These are phyloP conservation scores for Moniliella sp. DNA, from an alignment of 1,284 basidiomycete species.

Conservation along the genomic window DNA sequence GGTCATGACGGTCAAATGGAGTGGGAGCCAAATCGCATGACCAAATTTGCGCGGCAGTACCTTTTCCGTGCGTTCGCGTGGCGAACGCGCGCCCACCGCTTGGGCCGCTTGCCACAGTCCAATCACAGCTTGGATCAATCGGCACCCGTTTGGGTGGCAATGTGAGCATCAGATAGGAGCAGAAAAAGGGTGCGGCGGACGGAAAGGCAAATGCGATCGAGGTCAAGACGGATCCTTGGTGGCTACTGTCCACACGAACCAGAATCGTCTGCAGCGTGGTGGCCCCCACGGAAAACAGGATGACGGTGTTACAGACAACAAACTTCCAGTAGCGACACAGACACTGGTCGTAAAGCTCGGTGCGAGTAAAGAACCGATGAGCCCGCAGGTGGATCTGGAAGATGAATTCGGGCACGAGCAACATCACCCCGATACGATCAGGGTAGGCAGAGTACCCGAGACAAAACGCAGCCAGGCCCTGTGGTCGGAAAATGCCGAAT, in stretches of 20 bases:
- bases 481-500: constrained; percentile 40
- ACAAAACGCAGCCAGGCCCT: constrained; percentile 20
- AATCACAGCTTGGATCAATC: constrained; percentile 31
- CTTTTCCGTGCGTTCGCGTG: constrained; percentile 53
- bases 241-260: constrained; percentile 7
- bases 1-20: constrained; percentile 56
- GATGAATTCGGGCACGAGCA: constrained; percentile 48
- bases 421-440: constrained; percentile 39
- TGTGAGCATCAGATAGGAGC: constrained; percentile 35
- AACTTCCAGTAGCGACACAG: constrained; percentile 70
- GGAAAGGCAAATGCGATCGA: constrained; percentile 52
- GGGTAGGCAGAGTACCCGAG: constrained; percentile 45
- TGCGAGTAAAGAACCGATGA: constrained; percentile 61
- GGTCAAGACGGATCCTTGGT: constrained; percentile 31
- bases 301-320: constrained; percentile 42
- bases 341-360: constrained; percentile 62
- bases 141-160: constrained; percentile 25
- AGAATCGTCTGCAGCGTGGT: constrained; percentile 41
- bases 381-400: constrained; percentile 50
- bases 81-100: constrained; percentile 43
- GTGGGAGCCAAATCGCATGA: constrained; percentile 53
- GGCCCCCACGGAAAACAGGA: constrained; percentile 76
- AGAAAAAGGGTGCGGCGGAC: constrained; percentile 64
- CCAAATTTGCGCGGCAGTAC: constrained; percentile 59
- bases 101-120: constrained; percentile 15